Conservation (phyloP, 2,329 filamentous ascomycete genomes). For the Trichophyton simii region DNA sequence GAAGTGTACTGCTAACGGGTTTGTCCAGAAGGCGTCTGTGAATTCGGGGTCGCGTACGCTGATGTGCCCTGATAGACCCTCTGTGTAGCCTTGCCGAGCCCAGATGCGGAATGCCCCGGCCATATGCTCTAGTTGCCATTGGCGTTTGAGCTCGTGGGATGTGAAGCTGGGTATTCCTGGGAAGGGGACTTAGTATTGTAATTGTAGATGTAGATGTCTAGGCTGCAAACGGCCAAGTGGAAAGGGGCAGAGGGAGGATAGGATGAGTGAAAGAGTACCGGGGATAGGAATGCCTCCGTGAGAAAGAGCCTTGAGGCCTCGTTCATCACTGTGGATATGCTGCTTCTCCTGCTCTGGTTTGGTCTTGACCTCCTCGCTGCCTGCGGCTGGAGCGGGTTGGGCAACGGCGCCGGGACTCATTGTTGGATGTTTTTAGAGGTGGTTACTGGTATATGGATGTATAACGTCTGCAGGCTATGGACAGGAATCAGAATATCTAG, state of each 20-base stretch:
- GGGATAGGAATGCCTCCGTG: slow-evolving; percentile 15
- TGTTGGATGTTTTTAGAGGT: neutral
- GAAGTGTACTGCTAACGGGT: slow-evolving; percentile 36
- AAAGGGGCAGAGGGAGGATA: neutral
- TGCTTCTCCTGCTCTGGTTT: slow-evolving; percentile 5
- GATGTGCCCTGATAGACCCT: slow-evolving; percentile 39
- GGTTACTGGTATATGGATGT: neutral
- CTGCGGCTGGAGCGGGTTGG: slow-evolving; percentile 9
- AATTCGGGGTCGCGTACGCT: slow-evolving; percentile 20
- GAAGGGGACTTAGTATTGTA: neutral
- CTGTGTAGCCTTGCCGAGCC: slow-evolving; percentile 35
- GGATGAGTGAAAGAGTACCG: neutral
- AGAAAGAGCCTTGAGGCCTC: slow-evolving; percentile 18
- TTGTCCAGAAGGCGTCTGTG: slow-evolving; percentile 19
- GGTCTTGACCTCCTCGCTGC: slow-evolving; percentile 10
- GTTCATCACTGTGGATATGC: slow-evolving; percentile 18
- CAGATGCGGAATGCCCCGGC: slow-evolving; percentile 39
- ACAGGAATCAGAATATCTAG: neutral
- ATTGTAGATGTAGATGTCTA: neutral
- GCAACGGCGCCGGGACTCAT: slow-evolving; percentile 16
- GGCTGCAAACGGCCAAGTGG: no score
- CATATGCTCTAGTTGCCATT: slow-evolving; percentile 33
- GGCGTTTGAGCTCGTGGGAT: slow-evolving; percentile 24
- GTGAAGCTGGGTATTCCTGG: slow-evolving; percentile 19
- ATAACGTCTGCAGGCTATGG: neutral